Base-by-base conservation (phyloP, 768 basidiomycete genomes). In the Tremella fuciformis region DNA sequence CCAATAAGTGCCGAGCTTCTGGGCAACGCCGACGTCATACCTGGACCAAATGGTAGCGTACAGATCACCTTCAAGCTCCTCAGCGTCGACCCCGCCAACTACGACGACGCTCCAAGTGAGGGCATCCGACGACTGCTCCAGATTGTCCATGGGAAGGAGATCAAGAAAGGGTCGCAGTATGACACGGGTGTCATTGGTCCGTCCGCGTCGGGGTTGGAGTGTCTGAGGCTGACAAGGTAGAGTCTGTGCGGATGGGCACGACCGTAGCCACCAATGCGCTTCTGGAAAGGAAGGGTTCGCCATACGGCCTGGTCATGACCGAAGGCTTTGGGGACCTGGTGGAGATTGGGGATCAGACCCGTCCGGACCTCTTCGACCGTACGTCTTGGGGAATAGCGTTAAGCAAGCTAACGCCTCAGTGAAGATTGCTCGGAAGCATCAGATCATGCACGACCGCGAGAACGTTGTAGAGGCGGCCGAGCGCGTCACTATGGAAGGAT, bases 311-410 rank as follows among this genome's bases (percentile, higher is more conserved):
- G 37, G 79, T 96, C 13, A 94, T 93, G 69, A 97, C 94, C 1
- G 68, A 73, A 51, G 74, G 74, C 2, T 72, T 71, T 64, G 56
- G 76, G 73, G 93, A 96, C 76, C 84, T 97, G 11, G 82, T 98
- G 6, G 82, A 88, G 34, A 97, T 98, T 58, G 91, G 91, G 7
- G 96, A 96, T 76, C 94, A 97, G 22, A 87, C 91, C 15, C 87
- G 94, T 19, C 94, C 94, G 1, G 85, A 84, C 68, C 96, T 97
- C 66, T 98, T 98, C 68, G 93, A 96, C 76, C 29, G 82, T 98
- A 21, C 88, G 93, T 67, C 93, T 97, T 73, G 84, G 64, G 13
- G 70, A 73, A 22, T 63, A 0, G 86, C 88, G 2, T 79, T 98
- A 4, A 97, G 93, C 75, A 83, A 85, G 0, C 79, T 80, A 2